phyloP scores from a whole-genome alignment of 768 basidiomycete species.

The Lactarius trivialis region DNA sequence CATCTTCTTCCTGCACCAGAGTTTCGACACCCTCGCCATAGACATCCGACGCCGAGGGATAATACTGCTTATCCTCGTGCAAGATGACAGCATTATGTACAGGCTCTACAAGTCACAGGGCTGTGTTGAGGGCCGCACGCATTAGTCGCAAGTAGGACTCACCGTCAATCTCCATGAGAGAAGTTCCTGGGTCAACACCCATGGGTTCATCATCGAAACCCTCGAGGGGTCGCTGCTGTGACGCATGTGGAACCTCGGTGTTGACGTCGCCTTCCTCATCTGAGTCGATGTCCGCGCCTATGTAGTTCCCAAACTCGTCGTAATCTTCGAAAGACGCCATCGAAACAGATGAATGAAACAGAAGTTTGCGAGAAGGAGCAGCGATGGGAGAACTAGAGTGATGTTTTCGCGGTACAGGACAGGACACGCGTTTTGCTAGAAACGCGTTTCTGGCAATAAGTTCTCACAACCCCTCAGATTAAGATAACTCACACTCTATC shows the following conservation, averaged over 20 bases:
- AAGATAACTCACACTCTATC: background rate
- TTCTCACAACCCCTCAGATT: background rate
- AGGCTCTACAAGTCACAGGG: constrained; percentile 54
- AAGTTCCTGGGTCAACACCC: constrained; percentile 43
- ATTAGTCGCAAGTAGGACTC: constrained; percentile 19
- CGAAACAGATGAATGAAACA: background rate
- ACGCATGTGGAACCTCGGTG: constrained; percentile 36
- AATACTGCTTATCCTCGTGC: constrained; percentile 98
- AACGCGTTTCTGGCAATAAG: constrained; percentile 12
- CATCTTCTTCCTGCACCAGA: constrained; percentile 96
- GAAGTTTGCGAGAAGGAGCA: no score
- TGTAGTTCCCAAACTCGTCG: constrained; percentile 96
- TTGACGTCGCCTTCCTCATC: constrained; percentile 66
- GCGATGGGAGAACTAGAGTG: background rate
- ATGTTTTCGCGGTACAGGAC: background rate
- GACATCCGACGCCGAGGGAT: constrained; percentile 84
- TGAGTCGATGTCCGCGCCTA: constrained; percentile 89
- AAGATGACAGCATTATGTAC: constrained; percentile 77
- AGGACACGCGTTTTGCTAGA: background rate
- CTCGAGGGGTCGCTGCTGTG: constrained; percentile 53
- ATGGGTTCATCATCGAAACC: constrained; percentile 71
- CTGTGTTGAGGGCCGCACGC: constrained; percentile 1
- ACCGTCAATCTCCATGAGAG: constrained; percentile 87
- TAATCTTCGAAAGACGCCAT: constrained; percentile 72
- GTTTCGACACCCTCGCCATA: constrained; percentile 95